Percentiles rank a stretch among this genome's conserved stretches.
These are phyloP conservation scores for Fraxinus paxiana DNA, from an alignment of 305 asterid genomes.

Conservation along the genomic window DNA sequence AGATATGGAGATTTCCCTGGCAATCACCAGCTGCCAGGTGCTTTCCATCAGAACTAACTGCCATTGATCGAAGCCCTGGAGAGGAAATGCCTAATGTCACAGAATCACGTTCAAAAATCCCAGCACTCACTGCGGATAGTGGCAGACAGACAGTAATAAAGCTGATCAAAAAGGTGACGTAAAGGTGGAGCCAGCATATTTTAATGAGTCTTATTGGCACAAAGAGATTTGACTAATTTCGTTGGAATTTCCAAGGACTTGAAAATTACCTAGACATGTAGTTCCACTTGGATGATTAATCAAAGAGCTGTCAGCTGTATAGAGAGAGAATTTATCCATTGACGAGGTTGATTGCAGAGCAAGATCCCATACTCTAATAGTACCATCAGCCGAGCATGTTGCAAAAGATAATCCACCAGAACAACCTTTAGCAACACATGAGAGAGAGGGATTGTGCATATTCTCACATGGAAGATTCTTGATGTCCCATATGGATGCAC, in stretches of 20 bases:
- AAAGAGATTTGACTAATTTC: constrained; percentile 12
- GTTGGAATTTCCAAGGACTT: constrained; percentile 20
- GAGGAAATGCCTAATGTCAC: constrained; percentile 42
- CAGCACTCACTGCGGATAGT: constrained; percentile 46
- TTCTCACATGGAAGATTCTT: constrained; percentile 55
- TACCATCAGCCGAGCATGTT: constrained; percentile 70
- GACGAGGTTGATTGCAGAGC: constrained; percentile 36
- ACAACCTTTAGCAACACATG: constrained; percentile 61
- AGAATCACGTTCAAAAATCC: constrained; percentile 59
- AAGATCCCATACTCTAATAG: constrained; percentile 64
- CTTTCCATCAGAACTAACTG: constrained; percentile 64
- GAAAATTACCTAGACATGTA: constrained; percentile 39
- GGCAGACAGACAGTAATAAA: constrained; percentile 8
- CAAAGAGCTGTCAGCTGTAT: constrained; percentile 23
- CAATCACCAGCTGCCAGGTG: constrained; percentile 69
- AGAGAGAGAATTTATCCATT: constrained; percentile 26
- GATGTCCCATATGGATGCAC: constrained; percentile 66
- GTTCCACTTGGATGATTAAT: constrained; percentile 21
- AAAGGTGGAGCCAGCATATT: constrained; percentile 5
- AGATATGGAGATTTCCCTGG: constrained; percentile 59
- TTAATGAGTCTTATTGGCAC: constrained; percentile 6
- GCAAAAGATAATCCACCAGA: constrained; percentile 66
- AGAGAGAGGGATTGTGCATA: constrained; percentile 55
- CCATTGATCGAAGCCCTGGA: constrained; percentile 56
- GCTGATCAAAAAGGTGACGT: neutral